Percentiles rank a stretch among this genome's conserved stretches.
These are phyloP conservation scores for Gnomoniopsis smithogilvyi DNA, from an alignment of 2,329 filamentous ascomycete genomes.

Conservation along the genomic window DNA sequence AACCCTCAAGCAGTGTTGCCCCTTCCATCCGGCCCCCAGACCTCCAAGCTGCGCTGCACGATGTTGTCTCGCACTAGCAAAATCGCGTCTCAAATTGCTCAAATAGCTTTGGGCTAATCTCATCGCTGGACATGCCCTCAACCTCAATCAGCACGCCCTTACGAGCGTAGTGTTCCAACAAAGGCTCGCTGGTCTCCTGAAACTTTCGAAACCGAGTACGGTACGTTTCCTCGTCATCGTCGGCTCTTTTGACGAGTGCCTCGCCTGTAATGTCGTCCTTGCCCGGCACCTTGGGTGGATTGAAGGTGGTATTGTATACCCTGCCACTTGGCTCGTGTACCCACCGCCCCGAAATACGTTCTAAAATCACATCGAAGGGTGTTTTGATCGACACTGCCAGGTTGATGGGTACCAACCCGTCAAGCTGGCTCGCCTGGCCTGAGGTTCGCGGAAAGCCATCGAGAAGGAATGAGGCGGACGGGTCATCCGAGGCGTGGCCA, in stretches of 20 bases:
- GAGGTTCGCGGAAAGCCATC: slow-evolving; percentile 94
- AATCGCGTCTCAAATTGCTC: slow-evolving; percentile 80
- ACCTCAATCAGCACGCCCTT: slow-evolving; percentile 85
- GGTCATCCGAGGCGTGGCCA: slow-evolving; percentile 59
- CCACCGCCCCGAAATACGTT: slow-evolving; percentile 89
- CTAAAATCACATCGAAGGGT: slow-evolving; percentile 79
- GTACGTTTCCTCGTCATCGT: slow-evolving; percentile 88
- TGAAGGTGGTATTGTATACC: slow-evolving; percentile 94
- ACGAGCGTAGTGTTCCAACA: slow-evolving; percentile 85
- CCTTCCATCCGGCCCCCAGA: neutral
- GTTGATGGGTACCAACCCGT: slow-evolving; percentile 87
- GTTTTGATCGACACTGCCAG: slow-evolving; percentile 85
- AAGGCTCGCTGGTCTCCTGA: slow-evolving; percentile 77
- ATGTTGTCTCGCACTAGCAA: slow-evolving; percentile 23
- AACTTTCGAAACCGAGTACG: slow-evolving; percentile 77
- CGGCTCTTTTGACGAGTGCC: slow-evolving; percentile 72
- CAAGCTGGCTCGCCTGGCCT: slow-evolving; percentile 72
- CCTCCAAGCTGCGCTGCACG: neutral
- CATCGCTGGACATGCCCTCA: slow-evolving; percentile 84
- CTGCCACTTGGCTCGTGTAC: slow-evolving; percentile 88
- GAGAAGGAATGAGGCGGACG: slow-evolving; percentile 85
- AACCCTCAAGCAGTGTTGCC: too few species aligned
- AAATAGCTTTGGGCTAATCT: slow-evolving; percentile 89
- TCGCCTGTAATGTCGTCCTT: slow-evolving; percentile 92
- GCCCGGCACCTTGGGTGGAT: slow-evolving; percentile 76